Conservation (phyloP, 2,329 filamentous ascomycete genomes). For the Paecilomyces niveus region DNA sequence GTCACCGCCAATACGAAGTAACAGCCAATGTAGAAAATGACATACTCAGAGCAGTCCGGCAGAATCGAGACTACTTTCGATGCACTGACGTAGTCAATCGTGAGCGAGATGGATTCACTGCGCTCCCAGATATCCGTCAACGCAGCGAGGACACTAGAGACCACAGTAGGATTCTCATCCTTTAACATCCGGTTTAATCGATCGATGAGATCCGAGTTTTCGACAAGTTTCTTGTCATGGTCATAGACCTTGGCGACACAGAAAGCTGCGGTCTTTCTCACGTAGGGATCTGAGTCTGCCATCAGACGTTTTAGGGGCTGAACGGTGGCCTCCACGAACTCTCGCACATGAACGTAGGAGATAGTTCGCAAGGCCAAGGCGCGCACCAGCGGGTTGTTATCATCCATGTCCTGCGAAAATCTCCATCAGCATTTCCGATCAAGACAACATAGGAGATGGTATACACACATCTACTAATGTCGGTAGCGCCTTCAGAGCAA, state of each 20-base stretch:
- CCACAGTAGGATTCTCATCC: constrained; percentile 95
- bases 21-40: constrained; percentile 9
- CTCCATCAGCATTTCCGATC: constrained; percentile 1
- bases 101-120: constrained; percentile 94
- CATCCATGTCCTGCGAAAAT: constrained; percentile 71
- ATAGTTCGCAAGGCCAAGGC: constrained; percentile 90
- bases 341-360: constrained; percentile 92
- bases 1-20: not conserved
- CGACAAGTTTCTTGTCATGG: constrained; percentile 84
- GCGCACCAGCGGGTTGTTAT: constrained; percentile 83
- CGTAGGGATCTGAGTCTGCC: constrained; percentile 84
- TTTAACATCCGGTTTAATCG: constrained; percentile 80
- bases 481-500: constrained; percentile 86
- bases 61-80: constrained; percentile 97
- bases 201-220: constrained; percentile 86
- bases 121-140: constrained; percentile 98
- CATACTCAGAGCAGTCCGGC: constrained; percentile 92
- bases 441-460: not conserved
- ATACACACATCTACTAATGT: constrained; percentile 67
- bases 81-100: constrained; percentile 93
- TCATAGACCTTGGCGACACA: constrained; percentile 97
- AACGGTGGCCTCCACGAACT: constrained; percentile 89
- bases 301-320: constrained; percentile 76
- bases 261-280: constrained; percentile 93
- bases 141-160: constrained; percentile 83